These are phyloP conservation scores for Hypoxylon sp. DNA, from an alignment of 2,329 filamentous ascomycete genomes.

Conservation along the genomic window DNA sequence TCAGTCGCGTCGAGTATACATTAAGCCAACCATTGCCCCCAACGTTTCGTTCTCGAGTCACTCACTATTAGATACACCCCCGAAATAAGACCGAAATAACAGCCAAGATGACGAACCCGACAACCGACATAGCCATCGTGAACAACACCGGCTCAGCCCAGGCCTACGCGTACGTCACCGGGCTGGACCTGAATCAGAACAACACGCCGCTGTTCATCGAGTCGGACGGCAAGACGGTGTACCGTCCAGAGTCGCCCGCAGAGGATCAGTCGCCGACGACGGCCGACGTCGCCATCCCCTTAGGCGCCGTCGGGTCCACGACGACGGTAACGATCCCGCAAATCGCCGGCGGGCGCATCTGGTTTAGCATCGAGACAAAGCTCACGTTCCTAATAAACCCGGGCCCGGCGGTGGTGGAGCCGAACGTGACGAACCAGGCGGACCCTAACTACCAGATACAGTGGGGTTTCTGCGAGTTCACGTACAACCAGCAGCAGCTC, in stretches of 20 bases:
- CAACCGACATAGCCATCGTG: constrained; percentile 67
- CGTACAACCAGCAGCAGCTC: constrained; percentile 66
- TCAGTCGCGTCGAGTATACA: background rate
- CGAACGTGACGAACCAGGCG: constrained; percentile 70
- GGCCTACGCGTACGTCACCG: constrained; percentile 76
- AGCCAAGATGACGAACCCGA: constrained; percentile 49
- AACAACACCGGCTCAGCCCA: constrained; percentile 70
- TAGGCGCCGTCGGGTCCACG: constrained; percentile 68
- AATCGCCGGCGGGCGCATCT: constrained; percentile 75
- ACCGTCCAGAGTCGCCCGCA: constrained; percentile 68
- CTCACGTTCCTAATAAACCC: constrained; percentile 76
- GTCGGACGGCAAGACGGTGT: constrained; percentile 70
- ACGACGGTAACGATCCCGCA: constrained; percentile 71
- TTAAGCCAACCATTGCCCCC: background rate
- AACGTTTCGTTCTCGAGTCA: background rate
- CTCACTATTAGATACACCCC: background rate
- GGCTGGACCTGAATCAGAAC: constrained; percentile 66
- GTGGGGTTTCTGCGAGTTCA: constrained; percentile 76
- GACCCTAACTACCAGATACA: constrained; percentile 68
- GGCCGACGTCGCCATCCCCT: constrained; percentile 67
- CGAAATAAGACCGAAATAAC: background rate
- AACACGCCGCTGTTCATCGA: constrained; percentile 68
- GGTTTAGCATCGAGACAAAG: constrained; percentile 66
- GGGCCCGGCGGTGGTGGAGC: constrained; percentile 76
- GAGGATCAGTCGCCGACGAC: constrained; percentile 58